Conservation (phyloP, 208 protist genomes). For the Trichomonas vaginalis region DNA sequence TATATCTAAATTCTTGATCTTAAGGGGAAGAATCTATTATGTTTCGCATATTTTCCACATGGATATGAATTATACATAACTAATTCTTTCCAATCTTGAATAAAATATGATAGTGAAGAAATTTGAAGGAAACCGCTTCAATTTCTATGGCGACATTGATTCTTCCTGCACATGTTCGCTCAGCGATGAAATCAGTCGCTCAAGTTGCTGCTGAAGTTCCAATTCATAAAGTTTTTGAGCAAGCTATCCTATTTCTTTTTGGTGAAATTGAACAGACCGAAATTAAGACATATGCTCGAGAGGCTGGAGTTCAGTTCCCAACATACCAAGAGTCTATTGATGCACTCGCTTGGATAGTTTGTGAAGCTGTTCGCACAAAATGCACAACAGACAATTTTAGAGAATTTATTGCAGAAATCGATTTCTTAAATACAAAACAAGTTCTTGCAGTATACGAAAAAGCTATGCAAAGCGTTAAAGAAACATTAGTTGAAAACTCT, state of each 20-base stretch:
- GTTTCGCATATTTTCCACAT: no score
- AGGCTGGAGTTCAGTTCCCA: not conserved
- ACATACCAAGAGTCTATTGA: not conserved
- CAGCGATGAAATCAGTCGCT: not conserved
- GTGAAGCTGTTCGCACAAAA: not conserved
- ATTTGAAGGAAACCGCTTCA: not conserved
- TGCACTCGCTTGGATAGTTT: not conserved
- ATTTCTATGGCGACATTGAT: not conserved
- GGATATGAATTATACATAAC: no score
- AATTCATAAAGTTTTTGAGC: not conserved
- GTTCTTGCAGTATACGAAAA: not conserved
- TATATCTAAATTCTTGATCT: no score
- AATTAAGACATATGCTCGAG: not conserved
- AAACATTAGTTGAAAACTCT: not conserved
- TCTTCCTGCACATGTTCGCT: not conserved
- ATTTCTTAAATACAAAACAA: not conserved
- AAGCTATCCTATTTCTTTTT: not conserved
- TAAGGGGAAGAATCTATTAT: no score
- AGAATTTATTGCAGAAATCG: slow-evolving; percentile 14
- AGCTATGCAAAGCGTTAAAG: not conserved
- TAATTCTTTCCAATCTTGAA: no score
- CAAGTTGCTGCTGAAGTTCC: not conserved
- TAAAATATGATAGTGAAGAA: not conserved
- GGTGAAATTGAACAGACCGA: not conserved
- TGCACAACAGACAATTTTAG: not conserved